Percentiles rank a stretch among this genome's conserved stretches.
Conservation (phyloP, 2,329 filamentous ascomycete genomes). For the Ophiostoma sp. region DNA sequence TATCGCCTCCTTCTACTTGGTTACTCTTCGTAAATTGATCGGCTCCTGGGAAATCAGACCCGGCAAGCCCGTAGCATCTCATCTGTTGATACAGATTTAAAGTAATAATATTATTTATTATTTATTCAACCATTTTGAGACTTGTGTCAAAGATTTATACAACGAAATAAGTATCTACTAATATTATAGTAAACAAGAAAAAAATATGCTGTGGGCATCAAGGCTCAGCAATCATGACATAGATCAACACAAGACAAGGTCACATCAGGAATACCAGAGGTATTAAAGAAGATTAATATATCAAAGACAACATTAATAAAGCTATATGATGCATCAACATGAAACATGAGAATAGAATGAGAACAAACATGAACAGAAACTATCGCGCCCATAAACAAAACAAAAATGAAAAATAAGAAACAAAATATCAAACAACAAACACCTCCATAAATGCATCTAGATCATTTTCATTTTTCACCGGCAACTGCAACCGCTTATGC, state of each 20-base stretch:
- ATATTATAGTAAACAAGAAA: background rate
- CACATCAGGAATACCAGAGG: background rate
- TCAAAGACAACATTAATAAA: background rate
- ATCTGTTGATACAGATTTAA: background rate
- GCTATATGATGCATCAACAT: background rate
- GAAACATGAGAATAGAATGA: background rate
- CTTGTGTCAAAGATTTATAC: background rate
- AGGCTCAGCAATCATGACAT: background rate
- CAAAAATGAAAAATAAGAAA: background rate
- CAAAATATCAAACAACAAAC: constrained; percentile 14
- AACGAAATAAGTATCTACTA: background rate
- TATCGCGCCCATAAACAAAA: background rate
- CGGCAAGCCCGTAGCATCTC: constrained; percentile 4
- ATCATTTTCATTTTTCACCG: background rate
- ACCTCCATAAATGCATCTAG: constrained; percentile 13
- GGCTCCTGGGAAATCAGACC: constrained; percentile 7
- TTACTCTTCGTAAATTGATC: background rate
- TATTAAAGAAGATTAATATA: background rate
- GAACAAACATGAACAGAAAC: constrained; percentile 1
- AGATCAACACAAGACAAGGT: background rate
- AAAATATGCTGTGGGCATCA: background rate
- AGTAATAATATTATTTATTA: constrained; percentile 11
- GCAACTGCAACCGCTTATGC: background rate
- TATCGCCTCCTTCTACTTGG: background rate
- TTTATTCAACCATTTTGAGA: background rate